A percentile compares a stretch with the other conserved stretches of the same genome.
These are phyloP conservation scores for Cyberlindnera mrakii DNA, from an alignment of 805 yeast species.

Conservation along the genomic window DNA sequence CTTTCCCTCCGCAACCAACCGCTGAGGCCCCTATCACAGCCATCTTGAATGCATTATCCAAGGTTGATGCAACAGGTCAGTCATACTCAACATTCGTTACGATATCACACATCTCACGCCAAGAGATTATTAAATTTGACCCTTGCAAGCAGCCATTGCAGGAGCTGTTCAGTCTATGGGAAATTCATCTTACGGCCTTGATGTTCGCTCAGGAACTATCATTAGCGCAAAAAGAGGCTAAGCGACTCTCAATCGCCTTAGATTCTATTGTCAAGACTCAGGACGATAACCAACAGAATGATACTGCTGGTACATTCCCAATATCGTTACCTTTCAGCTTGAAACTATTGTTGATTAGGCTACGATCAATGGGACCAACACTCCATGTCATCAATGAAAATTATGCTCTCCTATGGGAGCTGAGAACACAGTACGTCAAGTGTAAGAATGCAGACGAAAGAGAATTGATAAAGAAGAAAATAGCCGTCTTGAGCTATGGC, in stretches of 20 bases:
- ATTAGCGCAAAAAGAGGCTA: conserved; percentile 23
- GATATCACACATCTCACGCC: conserved; percentile 8
- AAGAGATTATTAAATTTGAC: conserved; percentile 1
- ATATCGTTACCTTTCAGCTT: conserved; percentile 16
- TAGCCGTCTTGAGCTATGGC: conserved; percentile 15
- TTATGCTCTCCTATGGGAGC: conserved; percentile 12
- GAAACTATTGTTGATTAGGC: conserved; percentile 17
- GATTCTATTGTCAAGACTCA: conserved; percentile 8
- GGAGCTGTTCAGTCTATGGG: conserved; percentile 18
- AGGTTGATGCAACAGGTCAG: no score
- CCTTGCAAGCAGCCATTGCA: neutral
- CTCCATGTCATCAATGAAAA: conserved; percentile 10
- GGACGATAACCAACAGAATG: neutral
- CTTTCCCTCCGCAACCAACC: conserved; percentile 3
- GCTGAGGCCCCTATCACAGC: no score
- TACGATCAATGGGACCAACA: conserved; percentile 21
- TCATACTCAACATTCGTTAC: conserved; percentile 7
- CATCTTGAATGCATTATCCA: no score
- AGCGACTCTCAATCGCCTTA: conserved; percentile 16
- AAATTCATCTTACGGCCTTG: conserved; percentile 16
- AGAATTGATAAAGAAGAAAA: neutral
- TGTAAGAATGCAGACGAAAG: neutral
- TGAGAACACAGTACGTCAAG: conserved; percentile 5
- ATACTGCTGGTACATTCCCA: conserved; percentile 9
- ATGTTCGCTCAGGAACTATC: conserved; percentile 18